A percentile compares a stretch with the other conserved stretches of the same genome.
Conservation (phyloP, 306 rosid species). For the Canavalia gladiata region DNA sequence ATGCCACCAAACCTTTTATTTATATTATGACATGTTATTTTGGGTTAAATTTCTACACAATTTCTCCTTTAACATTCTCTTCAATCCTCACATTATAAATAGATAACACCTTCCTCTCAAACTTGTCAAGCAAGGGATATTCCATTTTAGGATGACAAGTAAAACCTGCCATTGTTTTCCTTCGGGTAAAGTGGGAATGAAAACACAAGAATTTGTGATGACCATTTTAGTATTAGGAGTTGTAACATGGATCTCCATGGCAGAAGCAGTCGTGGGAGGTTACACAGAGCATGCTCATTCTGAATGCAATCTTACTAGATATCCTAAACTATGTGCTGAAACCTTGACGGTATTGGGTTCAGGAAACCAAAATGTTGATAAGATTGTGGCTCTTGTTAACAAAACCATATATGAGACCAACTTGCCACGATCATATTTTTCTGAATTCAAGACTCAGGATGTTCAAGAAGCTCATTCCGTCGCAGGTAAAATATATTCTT, state of each 20-base stretch:
- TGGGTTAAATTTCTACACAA: not conserved
- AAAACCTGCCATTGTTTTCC: not conserved
- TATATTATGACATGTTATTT: not conserved
- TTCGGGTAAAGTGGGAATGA: conserved; percentile 9
- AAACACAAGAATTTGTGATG: conserved; percentile 9
- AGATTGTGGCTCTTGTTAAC: conserved; percentile 51
- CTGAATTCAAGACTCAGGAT: conserved; percentile 32
- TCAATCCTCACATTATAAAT: conserved; percentile 31
- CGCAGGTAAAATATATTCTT: conserved; percentile 41
- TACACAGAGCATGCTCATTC: conserved; percentile 2
- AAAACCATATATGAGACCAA: conserved; percentile 56
- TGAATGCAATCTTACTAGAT: conserved; percentile 54
- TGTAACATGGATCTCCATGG: conserved; percentile 39
- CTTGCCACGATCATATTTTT: conserved; percentile 36
- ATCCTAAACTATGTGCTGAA: conserved; percentile 55
- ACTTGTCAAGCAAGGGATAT: not conserved
- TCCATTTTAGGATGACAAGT: not conserved
- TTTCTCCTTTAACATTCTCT: not conserved
- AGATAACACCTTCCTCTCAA: conserved; percentile 19
- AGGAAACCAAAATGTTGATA: conserved; percentile 38
- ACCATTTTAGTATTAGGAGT: conserved; percentile 34
- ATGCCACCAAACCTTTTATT: not conserved
- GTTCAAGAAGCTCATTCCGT: conserved; percentile 36
- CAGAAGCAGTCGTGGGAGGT: not conserved
- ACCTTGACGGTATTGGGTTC: conserved; percentile 49